phyloP scores from a whole-genome alignment of 1,284 basidiomycete species.

The Ganoderma meredithae region DNA sequence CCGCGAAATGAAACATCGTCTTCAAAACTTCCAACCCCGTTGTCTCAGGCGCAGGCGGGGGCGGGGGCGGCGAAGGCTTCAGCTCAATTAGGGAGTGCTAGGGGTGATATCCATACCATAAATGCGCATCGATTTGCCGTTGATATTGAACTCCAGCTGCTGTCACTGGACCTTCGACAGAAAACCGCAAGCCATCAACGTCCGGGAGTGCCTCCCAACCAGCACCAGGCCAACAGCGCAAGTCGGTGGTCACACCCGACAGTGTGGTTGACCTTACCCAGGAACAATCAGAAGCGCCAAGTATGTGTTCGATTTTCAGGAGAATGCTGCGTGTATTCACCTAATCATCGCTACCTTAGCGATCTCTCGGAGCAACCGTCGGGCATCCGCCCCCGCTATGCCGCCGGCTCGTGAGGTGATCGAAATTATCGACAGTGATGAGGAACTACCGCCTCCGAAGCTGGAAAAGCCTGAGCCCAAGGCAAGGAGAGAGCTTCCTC shows the following conservation, averaged over 20 bases:
- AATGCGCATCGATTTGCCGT: neutral
- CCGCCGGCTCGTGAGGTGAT: constrained; percentile 17
- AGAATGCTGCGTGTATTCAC: neutral
- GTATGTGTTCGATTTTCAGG: neutral
- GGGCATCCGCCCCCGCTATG: neutral
- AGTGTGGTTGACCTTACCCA: constrained; percentile 1
- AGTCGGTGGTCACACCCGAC: neutral
- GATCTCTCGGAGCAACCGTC: neutral
- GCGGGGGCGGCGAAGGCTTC: neutral
- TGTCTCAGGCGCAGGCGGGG: neutral
- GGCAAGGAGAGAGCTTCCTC: neutral
- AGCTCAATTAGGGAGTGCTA: neutral
- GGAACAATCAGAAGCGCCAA: neutral
- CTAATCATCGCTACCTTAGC: neutral
- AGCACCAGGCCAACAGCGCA: neutral
- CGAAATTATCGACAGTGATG: constrained; percentile 26
- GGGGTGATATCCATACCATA: neutral
- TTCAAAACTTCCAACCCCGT: neutral
- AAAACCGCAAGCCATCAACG: neutral
- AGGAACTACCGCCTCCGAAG: constrained; percentile 11
- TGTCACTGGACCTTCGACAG: neutral
- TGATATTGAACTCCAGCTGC: neutral
- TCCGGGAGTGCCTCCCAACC: neutral
- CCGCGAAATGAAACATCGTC: neutral
- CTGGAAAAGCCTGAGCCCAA: neutral